A percentile compares a stretch with the other conserved stretches of the same genome.
phyloP scores from a whole-genome alignment of 352 stramenopile species.

The Pythium folliculosum region DNA sequence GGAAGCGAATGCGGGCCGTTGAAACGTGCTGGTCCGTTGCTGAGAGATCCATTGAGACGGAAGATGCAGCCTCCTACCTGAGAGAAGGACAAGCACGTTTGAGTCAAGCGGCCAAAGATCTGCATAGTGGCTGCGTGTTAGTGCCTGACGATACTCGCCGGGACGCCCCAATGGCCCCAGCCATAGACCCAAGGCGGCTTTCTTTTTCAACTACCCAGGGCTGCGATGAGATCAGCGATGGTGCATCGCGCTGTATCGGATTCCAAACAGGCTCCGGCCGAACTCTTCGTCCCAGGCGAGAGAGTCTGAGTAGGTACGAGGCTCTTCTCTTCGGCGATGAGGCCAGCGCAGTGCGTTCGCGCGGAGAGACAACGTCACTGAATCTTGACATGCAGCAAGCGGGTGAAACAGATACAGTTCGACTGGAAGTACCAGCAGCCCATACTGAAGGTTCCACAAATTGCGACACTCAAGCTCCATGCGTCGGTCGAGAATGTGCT shows the following conservation, averaged over 20 bases:
- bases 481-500: background rate
- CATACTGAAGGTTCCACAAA: too few species aligned
- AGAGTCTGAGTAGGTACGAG: conserved; percentile 9
- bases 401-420: background rate
- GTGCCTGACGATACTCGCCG: background rate
- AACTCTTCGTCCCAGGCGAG: background rate
- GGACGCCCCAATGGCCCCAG: background rate
- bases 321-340: conserved; percentile 8
- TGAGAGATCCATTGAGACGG: background rate
- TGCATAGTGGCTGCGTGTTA: background rate
- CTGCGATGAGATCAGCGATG: background rate
- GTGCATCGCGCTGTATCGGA: background rate
- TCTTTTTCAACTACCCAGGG: conserved; percentile 9
- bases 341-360: background rate
- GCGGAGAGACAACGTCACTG: background rate
- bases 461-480: background rate
- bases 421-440: background rate
- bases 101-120: background rate
- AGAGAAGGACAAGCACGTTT: background rate
- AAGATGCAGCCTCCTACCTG: background rate
- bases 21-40: background rate
- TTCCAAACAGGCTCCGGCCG: conserved; percentile 9
- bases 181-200: conserved; percentile 8
- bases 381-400: background rate
- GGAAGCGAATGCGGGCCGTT: background rate